These are phyloP conservation scores for Prunus persica DNA, from an alignment of 306 rosid genomes.

Conservation along the genomic window DNA sequence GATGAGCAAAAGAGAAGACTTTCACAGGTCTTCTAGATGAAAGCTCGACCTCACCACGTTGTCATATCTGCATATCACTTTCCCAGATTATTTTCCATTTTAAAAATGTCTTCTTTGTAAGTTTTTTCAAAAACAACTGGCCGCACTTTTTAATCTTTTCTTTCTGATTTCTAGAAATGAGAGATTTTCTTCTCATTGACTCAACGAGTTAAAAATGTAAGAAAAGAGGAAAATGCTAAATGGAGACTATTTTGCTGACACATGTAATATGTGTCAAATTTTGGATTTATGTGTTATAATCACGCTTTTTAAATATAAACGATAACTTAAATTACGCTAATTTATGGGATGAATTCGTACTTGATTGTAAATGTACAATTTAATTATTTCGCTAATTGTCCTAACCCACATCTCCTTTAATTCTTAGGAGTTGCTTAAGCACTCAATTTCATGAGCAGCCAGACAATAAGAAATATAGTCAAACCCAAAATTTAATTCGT, in stretches of 20 bases:
- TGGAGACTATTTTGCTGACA: not conserved
- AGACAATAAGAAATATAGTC: not conserved
- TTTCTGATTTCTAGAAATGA: not conserved
- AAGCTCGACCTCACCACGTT: not conserved
- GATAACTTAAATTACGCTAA: too few species aligned
- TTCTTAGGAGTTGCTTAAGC: too few species aligned
- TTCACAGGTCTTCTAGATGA: not conserved
- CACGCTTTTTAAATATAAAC: too few species aligned
- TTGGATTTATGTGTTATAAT: not conserved
- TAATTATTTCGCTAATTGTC: too few species aligned
- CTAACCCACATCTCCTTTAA: too few species aligned
- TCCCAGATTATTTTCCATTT: not conserved
- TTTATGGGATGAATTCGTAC: too few species aligned
- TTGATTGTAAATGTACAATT: too few species aligned
- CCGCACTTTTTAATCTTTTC: not conserved
- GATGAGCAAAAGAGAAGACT: not conserved
- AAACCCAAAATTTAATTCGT: not conserved
- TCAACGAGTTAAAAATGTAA: not conserved
- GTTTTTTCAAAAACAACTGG: not conserved
- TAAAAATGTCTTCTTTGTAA: not conserved
- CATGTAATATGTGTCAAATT: not conserved
- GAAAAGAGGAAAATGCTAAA: not conserved
- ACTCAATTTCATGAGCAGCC: not conserved
- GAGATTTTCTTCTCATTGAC: not conserved
- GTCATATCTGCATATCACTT: not conserved